phyloP scores from a whole-genome alignment of 2,329 filamentous ascomycete species.

The Domatiomyces globalis region DNA sequence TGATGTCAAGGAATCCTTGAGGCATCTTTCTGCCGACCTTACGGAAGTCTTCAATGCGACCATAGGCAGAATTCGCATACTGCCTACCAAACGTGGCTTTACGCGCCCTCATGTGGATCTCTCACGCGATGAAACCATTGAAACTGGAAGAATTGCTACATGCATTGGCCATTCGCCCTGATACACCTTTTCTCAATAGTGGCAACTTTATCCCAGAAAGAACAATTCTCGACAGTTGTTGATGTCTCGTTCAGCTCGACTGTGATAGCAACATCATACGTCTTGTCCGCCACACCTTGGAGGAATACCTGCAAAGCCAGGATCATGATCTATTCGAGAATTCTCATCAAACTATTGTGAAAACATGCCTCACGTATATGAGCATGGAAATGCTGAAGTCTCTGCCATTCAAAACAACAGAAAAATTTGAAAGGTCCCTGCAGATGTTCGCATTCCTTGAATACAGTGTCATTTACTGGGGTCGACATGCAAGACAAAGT shows the following conservation, averaged over 20 bases:
- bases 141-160: conserved; percentile 20
- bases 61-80: conserved; percentile 17
- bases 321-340: conserved; percentile 22
- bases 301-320: conserved; percentile 23
- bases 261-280: conserved; percentile 19
- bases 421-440: conserved; percentile 5
- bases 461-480: conserved; percentile 16
- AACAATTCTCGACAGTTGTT: conserved; percentile 20
- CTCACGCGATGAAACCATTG: conserved; percentile 19
- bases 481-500: conserved; percentile 9
- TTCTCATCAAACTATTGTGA: conserved; percentile 19
- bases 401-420: conserved; percentile 5
- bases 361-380: conserved; percentile 14
- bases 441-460: conserved; percentile 9
- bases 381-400: conserved; percentile 5
- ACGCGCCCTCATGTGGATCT: conserved; percentile 21
- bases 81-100: conserved; percentile 18
- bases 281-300: conserved; percentile 24
- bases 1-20: conserved; percentile 20
- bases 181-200: conserved; percentile 16
- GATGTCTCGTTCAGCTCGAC: conserved; percentile 24
- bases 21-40: conserved; percentile 16
- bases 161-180: conserved; percentile 19
- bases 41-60: conserved; percentile 20
- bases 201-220: conserved; percentile 18